Evolutionary conservation across 345 rosid species (phyloP), one percentile per base, ranked within the genome.

Genomic region (Salix udensis): DNA sequence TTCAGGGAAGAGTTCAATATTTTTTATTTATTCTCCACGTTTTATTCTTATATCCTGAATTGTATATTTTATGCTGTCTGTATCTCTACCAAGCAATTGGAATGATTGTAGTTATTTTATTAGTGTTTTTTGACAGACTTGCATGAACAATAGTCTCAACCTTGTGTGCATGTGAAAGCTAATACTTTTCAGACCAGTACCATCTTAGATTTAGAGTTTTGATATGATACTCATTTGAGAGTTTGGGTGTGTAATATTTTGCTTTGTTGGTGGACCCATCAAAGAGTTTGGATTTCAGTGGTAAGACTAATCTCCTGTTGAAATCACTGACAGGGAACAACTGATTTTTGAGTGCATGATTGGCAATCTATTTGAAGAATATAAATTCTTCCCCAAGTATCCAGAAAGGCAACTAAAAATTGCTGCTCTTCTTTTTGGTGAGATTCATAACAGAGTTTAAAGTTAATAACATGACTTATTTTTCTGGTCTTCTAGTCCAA

Each of bases 331-430:
- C 92, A 96, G 99, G 98, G 99, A 96, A 77, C 87, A 89, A 53
- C 82, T 75, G 42, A 96, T 96, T 83, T 93, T 87, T 84, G 98
- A 93, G 23, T 96, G 99, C 88, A 93, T 93, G 96, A 91, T 96
- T 85, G 96, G 84, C 34, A 93, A 96, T 87, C 89, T 96, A 50
- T 96, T 96, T 44, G 99, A 96, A 86, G 99, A 96, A 75, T 93
- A 96, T 85, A 91, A 87, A 16, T 96, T 93, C 83, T 96, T 96
- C 81, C 96, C 96, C 65, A 96, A 93, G 81, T 96, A 93, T 87
- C 99, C 99, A 2, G 99, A 96, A 82, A 88, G 92, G 79, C 98
- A 96, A 82, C 93, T 96, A 66, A 93, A 85, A 86, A 91, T 91
- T 76, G 97, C 98, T 46, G 94, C 99, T 28, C 84, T 96, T 71